A percentile compares a stretch with the other conserved stretches of the same genome.
These are phyloP conservation scores for Catharanthus roseus DNA, from an alignment of 257 asterid genomes.

Conservation along the genomic window DNA sequence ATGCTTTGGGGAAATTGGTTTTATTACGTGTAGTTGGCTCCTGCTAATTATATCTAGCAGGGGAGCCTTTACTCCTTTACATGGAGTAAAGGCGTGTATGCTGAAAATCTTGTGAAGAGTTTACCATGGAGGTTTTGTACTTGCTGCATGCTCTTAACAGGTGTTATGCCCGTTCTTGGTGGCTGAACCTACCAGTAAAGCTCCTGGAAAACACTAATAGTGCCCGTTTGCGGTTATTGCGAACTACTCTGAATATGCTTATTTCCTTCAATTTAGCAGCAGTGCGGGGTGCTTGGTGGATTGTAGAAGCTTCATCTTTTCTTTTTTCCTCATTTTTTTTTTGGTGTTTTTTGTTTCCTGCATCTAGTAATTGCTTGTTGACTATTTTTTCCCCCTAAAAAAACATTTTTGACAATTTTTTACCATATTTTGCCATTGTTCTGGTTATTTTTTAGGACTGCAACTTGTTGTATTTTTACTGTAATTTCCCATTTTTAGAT, in stretches of 20 bases:
- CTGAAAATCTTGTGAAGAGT: no score
- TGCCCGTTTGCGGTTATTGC: not conserved
- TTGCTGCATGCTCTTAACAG: not conserved
- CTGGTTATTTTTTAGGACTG: not conserved
- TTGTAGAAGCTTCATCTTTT: no score
- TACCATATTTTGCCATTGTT: not conserved
- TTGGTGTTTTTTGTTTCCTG: not conserved
- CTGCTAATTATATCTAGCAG: no score
- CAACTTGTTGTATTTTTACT: not conserved
- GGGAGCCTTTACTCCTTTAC: no score
- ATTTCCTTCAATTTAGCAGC: not conserved
- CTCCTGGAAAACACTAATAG: not conserved
- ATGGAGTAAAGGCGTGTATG: no score
- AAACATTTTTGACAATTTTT: not conserved
- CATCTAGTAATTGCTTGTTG: not conserved
- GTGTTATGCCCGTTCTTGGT: no score
- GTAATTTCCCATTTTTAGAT: not conserved
- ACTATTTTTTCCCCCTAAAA: no score
- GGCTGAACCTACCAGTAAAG: not conserved
- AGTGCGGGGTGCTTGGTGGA: not conserved
- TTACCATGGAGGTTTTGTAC: not conserved
- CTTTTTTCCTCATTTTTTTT: not conserved
- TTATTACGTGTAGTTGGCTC: not conserved
- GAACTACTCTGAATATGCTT: not conserved
- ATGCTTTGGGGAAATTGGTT: not conserved